Base-by-base conservation (phyloP, 2,329 filamentous ascomycete species). In the Aspergillus costaricaensis region DNA sequence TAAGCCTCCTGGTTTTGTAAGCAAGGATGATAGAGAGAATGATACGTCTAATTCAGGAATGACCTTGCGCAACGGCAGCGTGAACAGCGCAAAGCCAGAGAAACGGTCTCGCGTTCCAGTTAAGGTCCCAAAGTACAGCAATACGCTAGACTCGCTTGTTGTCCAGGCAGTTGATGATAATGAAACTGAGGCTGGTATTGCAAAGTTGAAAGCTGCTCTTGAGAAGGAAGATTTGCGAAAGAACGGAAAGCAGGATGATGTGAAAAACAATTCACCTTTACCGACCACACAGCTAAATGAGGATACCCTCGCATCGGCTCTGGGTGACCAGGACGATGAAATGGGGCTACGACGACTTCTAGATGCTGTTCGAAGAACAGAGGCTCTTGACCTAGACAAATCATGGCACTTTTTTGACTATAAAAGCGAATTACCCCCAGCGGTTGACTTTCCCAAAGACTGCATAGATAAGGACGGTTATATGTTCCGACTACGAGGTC, bases 81-180 rank as follows among this genome's bases (percentile, higher is more conserved):
- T 48, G 57, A 67, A 65, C 70, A 14, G 65, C 66, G 44, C 57
- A 36, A 52, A 68, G 48, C 60, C 21, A 27, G 51, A 61, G 55
- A 62, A 65, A 47, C 57, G 61, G 38, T 25, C 52, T 5, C 32
- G 41, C 19, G 25, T 25, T 15, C 54, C 56, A 30, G 60, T 41
- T 15, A 51, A 50, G 32, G 49, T 61, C 19, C 77, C 81, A 15
- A 85, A 82, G 68, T 87, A 88, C 72, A 87, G 84, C 64, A 88
- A 88, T 63, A 85, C 88, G 57, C 74, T 92, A 58, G 85, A 86
- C 60, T 80, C 83, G 1, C 79, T 92, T 8, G 79, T 88, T 43
- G 83, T 80, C 49, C 83, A 88, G 68, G 83, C 86, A 5, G 77
- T 81, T 43, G 80, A 82, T 59, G 86, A 91, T 62, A 80, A 86